Evolutionary conservation across 1,139 yeast species (phyloP).

Genomic region (Candida dubliniensis): DNA sequence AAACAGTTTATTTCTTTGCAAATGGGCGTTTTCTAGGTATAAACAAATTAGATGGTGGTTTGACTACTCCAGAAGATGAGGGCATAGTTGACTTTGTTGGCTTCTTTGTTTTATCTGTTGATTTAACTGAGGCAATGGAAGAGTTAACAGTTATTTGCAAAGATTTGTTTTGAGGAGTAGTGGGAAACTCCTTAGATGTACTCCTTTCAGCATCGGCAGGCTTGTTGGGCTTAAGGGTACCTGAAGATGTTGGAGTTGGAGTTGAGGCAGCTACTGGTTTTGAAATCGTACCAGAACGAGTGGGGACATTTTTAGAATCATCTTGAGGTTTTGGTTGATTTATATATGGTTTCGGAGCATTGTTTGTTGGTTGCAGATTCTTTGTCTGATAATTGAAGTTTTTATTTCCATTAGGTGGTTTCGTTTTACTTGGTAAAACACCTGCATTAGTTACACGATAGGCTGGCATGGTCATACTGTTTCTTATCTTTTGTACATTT

Average conservation of each 20-base stretch:
- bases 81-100: constrained; percentile 9
- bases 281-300: constrained; percentile 7
- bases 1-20: too few species aligned
- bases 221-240: too few species aligned
- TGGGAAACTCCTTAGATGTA: too few species aligned
- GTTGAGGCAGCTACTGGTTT: constrained; percentile 3
- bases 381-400: too few species aligned
- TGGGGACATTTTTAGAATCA: constrained; percentile 2
- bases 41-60: constrained; percentile 19
- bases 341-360: background rate
- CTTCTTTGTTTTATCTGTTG: background rate
- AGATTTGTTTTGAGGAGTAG: too few species aligned
- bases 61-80: constrained; percentile 19
- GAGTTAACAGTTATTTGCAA: too few species aligned
- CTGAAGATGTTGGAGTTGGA: constrained; percentile 2
- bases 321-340: constrained; percentile 3
- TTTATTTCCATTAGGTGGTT: background rate
- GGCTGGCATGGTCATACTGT: background rate
- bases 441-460: constrained; percentile 6
- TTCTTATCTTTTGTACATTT: constrained; percentile 2
- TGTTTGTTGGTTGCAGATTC: background rate
- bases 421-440: constrained; percentile 2
- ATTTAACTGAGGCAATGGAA: too few species aligned
- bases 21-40: constrained; percentile 18
- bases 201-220: too few species aligned